Percentiles rank a stretch among this genome's conserved stretches.
Conservation (phyloP, 345 rosid genomes). For the Arabidopsis suecica region DNA sequence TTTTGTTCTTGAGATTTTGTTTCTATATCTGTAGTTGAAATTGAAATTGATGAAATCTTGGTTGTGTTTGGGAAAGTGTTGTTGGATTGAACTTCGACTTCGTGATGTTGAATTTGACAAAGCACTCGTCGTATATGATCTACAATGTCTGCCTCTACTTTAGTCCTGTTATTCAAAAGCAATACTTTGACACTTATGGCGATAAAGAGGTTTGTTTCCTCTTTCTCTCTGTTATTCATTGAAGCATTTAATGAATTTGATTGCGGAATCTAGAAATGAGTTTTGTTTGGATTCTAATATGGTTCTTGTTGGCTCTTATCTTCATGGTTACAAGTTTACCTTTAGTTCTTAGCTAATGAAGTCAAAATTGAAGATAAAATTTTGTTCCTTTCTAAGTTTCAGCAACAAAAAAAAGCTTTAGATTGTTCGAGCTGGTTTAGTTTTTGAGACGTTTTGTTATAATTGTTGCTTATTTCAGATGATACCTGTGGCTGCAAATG, state of each 20-base stretch:
- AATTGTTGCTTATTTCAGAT: conserved; percentile 54
- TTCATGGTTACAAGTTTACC: no score
- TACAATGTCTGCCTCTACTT: conserved; percentile 90
- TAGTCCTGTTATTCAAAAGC: conserved; percentile 72
- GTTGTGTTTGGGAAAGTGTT: conserved; percentile 50
- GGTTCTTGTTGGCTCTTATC: neutral
- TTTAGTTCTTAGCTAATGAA: neutral
- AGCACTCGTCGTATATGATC: conserved; percentile 92
- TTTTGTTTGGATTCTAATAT: neutral
- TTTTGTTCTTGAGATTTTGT: neutral
- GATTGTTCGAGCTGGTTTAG: conserved; percentile 10
- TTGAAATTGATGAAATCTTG: neutral
- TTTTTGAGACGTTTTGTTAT: neutral
- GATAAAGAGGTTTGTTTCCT: conserved; percentile 40
- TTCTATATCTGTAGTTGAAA: neutral
- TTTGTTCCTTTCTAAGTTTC: neutral
- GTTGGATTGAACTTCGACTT: conserved; percentile 96
- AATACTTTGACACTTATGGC: conserved; percentile 82
- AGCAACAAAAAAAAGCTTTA: no score
- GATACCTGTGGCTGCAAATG: conserved; percentile 94
- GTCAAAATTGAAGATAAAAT: neutral
- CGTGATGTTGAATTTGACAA: conserved; percentile 85
- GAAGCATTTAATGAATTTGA: no score
- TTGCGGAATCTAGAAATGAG: neutral
- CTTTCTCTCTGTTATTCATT: neutral